A percentile compares a stretch with the other conserved stretches of the same genome.
These are phyloP conservation scores for Diaporthe sp. DNA, from an alignment of 2,329 filamentous ascomycete species.

Conservation along the genomic window DNA sequence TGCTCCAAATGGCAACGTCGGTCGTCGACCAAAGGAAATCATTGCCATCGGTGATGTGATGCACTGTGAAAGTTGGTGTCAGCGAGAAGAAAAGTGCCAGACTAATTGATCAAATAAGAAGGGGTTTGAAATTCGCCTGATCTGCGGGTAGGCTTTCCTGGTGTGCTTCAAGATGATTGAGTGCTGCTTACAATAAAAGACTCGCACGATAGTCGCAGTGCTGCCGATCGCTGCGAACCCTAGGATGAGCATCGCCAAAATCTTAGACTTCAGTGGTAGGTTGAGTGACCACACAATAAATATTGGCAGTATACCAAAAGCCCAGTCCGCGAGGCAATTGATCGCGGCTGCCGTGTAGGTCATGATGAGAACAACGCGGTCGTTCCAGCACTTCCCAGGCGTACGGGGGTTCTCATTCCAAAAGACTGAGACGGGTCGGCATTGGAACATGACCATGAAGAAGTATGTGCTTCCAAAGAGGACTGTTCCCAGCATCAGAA, in stretches of 20 bases:
- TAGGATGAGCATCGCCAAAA: background rate
- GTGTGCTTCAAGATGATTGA: background rate
- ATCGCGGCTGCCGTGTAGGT: conserved; percentile 16
- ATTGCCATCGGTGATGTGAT: conserved; percentile 9
- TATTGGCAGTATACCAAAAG: conserved; percentile 19
- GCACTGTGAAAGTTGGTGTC: background rate
- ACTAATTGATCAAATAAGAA: too few species aligned
- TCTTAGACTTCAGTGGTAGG: conserved; percentile 6
- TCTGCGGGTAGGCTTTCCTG: background rate
- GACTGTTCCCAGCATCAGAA: conserved; percentile 3
- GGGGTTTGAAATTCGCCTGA: too few species aligned
- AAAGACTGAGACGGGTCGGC: background rate
- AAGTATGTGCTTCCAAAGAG: conserved; percentile 7
- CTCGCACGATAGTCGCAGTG: conserved; percentile 11
- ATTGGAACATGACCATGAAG: conserved; percentile 18
- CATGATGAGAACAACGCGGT: conserved; percentile 14
- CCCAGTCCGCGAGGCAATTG: conserved; percentile 31
- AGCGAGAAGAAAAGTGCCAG: background rate
- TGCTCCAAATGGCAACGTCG: conserved; percentile 33
- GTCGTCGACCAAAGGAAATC: conserved; percentile 31
- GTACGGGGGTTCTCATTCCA: conserved; percentile 13
- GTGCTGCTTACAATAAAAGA: conserved; percentile 2
- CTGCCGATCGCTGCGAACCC: conserved; percentile 20
- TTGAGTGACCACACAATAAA: conserved; percentile 33
- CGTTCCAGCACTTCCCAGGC: conserved; percentile 15